Evolutionary conservation across 2,329 filamentous ascomycete genomes (phyloP), one percentile per base, ranked within the genome.

Genomic region (Fusarium sp.): DNA sequence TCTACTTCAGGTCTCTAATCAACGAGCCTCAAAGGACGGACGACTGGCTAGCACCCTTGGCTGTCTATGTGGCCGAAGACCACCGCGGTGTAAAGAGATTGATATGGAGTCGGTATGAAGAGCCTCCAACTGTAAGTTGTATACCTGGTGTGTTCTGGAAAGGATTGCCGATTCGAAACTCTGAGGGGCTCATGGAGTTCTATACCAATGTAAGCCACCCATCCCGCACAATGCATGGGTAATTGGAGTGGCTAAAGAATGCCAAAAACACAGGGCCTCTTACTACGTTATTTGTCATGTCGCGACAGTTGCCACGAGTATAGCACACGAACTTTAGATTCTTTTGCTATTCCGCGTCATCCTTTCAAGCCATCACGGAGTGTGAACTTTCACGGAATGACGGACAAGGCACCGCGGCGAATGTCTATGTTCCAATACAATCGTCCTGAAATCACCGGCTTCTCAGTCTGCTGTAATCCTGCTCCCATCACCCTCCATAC

Each of bases 401-500:
- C 15, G 13, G 12, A 6, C 19, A 29, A 28, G 6, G 6, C 11
- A 8, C 34, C 34, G 22, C n/a, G 9, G 19, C 25, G 35, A 29
- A 13, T 48, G 7, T 47, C 44, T n/a, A 4, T 24, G 7, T 39
- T 52, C 19, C 34, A 26, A 11, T 52, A 52, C 3, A 52, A 52
- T 19, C 10, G 22, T 7, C 22, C 28, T 2, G 34, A 12, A 9
- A 28, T 22, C 1, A 52, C 49, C 5, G 49, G 49, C 3, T 39
- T 39, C 41, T 52, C 34, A 15, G 11, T 52, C 34, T 52, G 41
- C 10, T 52, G 49, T 9, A 13, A 13, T 11, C 49, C 41, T 7
- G 28, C 26, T 22, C 49, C 49, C 5, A 6, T 45, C 6, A 24
- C 34, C 7, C 9, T 52, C 13, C 7, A 46, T 22, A 10, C 34